A percentile compares a stretch with the other conserved stretches of the same genome.
Evolutionary conservation across 768 basidiomycete species (phyloP).

Genomic region (Pleurotus eryngii): DNA sequence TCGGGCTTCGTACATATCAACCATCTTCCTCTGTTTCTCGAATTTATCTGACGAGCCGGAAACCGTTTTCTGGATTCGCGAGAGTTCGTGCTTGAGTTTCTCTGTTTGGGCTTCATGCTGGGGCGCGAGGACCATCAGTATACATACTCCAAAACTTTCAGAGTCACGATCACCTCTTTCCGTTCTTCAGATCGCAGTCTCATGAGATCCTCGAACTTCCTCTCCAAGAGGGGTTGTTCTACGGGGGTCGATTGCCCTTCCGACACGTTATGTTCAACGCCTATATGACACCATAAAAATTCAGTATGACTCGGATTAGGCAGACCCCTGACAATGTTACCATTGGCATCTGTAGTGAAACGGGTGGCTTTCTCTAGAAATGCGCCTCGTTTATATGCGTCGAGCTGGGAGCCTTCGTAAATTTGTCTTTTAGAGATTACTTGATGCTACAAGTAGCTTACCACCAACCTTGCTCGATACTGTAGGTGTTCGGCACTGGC

Average conservation of each 20-base stretch:
- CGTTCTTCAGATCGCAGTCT: constrained; percentile 61
- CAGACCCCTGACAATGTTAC: not conserved
- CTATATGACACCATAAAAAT: no score
- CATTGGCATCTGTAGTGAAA: constrained; percentile 37
- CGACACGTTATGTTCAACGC: no score
- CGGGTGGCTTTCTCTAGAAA: constrained; percentile 56
- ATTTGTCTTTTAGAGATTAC: not conserved
- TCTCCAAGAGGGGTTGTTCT: constrained; percentile 36
- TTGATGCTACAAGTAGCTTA: no score
- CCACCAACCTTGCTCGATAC: no score
- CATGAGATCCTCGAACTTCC: constrained; percentile 64
- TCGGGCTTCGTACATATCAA: constrained; percentile 51
- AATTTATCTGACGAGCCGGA: constrained; percentile 49
- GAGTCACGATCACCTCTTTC: constrained; percentile 41
- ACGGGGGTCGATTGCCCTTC: constrained; percentile 23
- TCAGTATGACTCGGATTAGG: no score
- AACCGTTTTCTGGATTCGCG: constrained; percentile 41
- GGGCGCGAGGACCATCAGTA: not conserved
- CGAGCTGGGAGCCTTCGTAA: constrained; percentile 37
- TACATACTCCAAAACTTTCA: not conserved
- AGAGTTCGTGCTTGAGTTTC: constrained; percentile 53
- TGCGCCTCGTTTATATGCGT: constrained; percentile 54
- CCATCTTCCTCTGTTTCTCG: constrained; percentile 65
- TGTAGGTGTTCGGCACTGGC: no score
- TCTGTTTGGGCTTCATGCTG: constrained; percentile 66